These are phyloP conservation scores for Tuctoria greenei DNA, from an alignment of 176 grass and related monocot species.

Conservation along the genomic window DNA sequence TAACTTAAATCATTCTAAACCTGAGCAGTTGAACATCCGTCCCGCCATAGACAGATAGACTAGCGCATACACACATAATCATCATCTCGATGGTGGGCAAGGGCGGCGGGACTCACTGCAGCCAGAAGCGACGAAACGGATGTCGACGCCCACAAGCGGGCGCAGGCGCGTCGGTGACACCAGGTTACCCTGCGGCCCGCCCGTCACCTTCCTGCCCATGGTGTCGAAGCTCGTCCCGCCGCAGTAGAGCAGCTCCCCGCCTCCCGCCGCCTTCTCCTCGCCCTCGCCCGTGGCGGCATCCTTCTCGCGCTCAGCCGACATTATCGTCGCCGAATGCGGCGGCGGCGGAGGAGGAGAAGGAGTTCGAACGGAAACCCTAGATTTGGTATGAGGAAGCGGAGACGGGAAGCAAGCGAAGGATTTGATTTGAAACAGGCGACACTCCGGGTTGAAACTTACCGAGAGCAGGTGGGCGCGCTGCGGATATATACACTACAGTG, in stretches of 20 bases:
- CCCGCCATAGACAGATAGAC: neutral
- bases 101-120: conserved; percentile 53
- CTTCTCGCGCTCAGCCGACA: conserved; percentile 58
- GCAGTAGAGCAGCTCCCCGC: conserved; percentile 80
- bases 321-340: conserved; percentile 42
- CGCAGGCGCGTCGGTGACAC: conserved; percentile 74
- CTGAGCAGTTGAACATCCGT: neutral
- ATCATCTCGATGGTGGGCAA: neutral
- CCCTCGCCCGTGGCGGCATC: conserved; percentile 17
- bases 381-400: conserved; percentile 46
- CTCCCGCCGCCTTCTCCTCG: conserved; percentile 33
- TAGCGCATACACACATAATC: neutral
- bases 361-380: conserved; percentile 51
- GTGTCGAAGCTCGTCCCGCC: conserved; percentile 69
- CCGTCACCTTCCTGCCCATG: conserved; percentile 62
- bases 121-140: conserved; percentile 84
- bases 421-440: conserved; percentile 44
- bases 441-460: conserved; percentile 16
- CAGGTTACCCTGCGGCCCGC: conserved; percentile 51
- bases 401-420: conserved; percentile 14
- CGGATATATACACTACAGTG: conserved; percentile 19
- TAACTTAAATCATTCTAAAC: neutral
- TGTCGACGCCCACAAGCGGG: conserved; percentile 74
- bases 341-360: conserved; percentile 9
- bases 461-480: neutral